Evolutionary conservation across 78 protist species (phyloP).

Genomic region (Dictyostelium capitatum): DNA sequence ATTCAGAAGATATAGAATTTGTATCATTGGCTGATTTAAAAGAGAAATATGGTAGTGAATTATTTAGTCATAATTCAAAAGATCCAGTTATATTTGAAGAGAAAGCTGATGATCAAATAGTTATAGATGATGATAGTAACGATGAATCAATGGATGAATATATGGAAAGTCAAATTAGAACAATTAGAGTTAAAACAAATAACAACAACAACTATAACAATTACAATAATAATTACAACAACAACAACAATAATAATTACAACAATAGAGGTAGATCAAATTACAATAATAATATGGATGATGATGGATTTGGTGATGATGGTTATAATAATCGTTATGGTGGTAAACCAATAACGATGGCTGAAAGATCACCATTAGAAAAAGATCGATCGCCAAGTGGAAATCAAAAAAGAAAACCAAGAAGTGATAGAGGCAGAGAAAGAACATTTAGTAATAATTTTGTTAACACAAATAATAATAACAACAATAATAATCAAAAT

Average conservation of each 20-base stretch:
- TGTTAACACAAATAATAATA: neutral
- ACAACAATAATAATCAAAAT: neutral
- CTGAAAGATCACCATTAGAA: constrained; percentile 40
- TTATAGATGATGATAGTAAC: constrained; percentile 38
- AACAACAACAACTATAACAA: neutral
- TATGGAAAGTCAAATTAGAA: constrained; percentile 12
- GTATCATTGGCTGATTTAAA: constrained; percentile 24
- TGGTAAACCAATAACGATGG: neutral
- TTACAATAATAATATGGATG: neutral
- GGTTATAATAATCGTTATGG: neutral
- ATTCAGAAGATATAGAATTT: constrained; percentile 56
- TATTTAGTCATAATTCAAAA: constrained; percentile 29
- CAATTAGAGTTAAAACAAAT: constrained; percentile 26
- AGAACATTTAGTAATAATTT: neutral
- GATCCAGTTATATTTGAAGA: constrained; percentile 65
- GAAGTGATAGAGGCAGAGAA: constrained; percentile 43
- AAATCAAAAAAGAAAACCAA: neutral
- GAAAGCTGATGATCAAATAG: constrained; percentile 54
- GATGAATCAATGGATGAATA: neutral
- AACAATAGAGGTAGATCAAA: neutral
- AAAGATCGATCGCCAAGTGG: constrained; percentile 23
- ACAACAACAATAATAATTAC: neutral
- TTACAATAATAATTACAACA: neutral
- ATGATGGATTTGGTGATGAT: neutral
- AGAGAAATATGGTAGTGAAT: constrained; percentile 47